phyloP scores from a whole-genome alignment of 1,139 yeast species.

The Martiniozyma asiatica region DNA sequence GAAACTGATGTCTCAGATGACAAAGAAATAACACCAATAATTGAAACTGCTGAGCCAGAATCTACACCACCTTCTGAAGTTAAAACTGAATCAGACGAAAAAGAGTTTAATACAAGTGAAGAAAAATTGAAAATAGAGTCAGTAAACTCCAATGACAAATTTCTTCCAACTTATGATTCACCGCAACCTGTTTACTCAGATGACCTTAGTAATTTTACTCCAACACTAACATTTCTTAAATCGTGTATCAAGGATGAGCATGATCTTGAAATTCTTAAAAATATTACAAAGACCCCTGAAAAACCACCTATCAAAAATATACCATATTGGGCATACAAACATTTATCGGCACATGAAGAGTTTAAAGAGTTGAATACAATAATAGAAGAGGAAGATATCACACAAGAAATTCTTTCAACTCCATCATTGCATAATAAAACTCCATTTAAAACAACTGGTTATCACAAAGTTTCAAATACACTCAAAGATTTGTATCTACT shows the following conservation, averaged over 20 bases:
- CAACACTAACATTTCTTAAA: constrained; percentile 42
- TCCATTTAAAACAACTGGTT: constrained; percentile 70
- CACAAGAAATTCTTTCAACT: constrained; percentile 15
- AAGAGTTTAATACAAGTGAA: no score
- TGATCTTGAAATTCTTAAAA: constrained; percentile 45
- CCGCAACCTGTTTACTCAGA: constrained; percentile 33
- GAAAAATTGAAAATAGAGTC: no score
- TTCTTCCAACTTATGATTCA: constrained; percentile 30
- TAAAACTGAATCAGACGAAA: no score
- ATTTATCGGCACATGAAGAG: constrained; percentile 25
- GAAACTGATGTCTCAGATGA: background rate
- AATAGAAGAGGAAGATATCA: constrained; percentile 24
- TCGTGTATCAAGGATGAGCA: constrained; percentile 57
- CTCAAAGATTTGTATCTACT: constrained; percentile 70
- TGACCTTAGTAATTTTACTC: constrained; percentile 24
- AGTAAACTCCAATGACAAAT: constrained; percentile 23
- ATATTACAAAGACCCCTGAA: constrained; percentile 26
- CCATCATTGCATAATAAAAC: constrained; percentile 25
- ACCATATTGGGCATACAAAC: constrained; percentile 63
- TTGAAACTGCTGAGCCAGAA: no score
- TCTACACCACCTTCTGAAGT: no score
- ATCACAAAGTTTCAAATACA: constrained; percentile 58
- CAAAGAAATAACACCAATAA: no score
- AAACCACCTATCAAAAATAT: constrained; percentile 27
- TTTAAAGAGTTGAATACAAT: constrained; percentile 20